A percentile compares a stretch with the other conserved stretches of the same genome.
phyloP scores from a whole-genome alignment of 2,329 filamentous ascomycete genomes.

The Pyricularia sp. region DNA sequence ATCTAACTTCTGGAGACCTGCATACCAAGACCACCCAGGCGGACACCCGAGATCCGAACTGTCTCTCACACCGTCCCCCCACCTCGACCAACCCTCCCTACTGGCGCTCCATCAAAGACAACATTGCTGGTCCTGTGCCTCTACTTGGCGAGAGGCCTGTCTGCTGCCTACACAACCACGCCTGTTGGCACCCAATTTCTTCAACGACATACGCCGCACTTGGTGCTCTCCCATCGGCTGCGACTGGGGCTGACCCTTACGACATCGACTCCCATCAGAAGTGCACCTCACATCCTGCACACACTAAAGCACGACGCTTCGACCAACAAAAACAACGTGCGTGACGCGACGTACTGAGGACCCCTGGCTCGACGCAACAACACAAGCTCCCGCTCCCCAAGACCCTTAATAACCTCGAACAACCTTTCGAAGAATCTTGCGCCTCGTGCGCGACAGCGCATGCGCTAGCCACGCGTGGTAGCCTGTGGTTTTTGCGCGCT shows the following conservation, averaged over 20 bases:
- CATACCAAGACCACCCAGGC: background rate
- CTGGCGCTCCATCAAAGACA: background rate
- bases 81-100: background rate
- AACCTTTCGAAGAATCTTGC: background rate
- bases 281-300: background rate
- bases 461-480: background rate
- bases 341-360: background rate
- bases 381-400: background rate
- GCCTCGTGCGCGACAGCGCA: background rate
- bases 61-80: slow-evolving; percentile 1
- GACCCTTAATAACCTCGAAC: background rate
- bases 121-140: background rate
- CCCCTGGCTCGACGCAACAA: background rate
- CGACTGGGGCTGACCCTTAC: background rate
- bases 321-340: background rate
- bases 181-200: background rate
- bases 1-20: background rate
- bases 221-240: background rate
- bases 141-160: background rate
- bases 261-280: background rate
- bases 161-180: background rate
- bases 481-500: background rate
- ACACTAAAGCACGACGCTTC: slow-evolving; percentile 1
- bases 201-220: background rate
- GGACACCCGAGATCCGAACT: slow-evolving; percentile 1